Evolutionary conservation across 176 grass and related monocot genomes (phyloP), one percentile per base, ranked within the genome.

Genomic region (Zizania latifolia): DNA sequence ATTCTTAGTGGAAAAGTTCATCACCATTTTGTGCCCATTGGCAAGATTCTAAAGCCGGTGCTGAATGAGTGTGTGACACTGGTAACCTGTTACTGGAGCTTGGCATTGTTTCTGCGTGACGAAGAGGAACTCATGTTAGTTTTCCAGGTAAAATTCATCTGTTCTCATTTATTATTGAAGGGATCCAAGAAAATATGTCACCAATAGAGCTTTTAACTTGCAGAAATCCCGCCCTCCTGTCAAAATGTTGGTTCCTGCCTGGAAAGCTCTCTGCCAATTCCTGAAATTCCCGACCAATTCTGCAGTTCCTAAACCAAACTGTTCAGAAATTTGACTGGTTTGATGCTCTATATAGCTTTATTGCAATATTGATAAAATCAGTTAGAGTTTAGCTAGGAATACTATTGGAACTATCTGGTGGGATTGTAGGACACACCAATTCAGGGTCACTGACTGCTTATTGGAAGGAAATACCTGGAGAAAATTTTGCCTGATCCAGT

Each of bases 51-150:
- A 71, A 84, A 83, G 34, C 86, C 86, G 2, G 37, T 92, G 62
- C 72, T 99, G 34, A 94, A 94, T 37, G 89, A 94, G 69, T 86
- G 56, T 17, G 76, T 89, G 78, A 86, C 76, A 66, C 93, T 87
- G 43, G 85, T 90, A 23, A 70, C 85, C 40, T 97, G 90, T 69
- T 93, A 90, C 58, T 93, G 90, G 85, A 97, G 72, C 58, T 87
- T 94, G 59, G 62, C 78, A 62, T 78, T 94, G 68, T 62, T 99
- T 76, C 30, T 94, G 2, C 69, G 44, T 1, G 76, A 86, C n/a
- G 69, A 92, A 81, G 80, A 90, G 37, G 71, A 82, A 22, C 69
- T 86, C 16, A 70, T 79, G 50, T 17, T 78, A 46, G 85, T 82
- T 80, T 99, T 92, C 27, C 50, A 80, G 89, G 91, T 94, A 74